Evolutionary conservation across 345 rosid species (phyloP), one percentile per base, ranked within the genome.

Genomic region (Chamaenerion angustifolium): DNA sequence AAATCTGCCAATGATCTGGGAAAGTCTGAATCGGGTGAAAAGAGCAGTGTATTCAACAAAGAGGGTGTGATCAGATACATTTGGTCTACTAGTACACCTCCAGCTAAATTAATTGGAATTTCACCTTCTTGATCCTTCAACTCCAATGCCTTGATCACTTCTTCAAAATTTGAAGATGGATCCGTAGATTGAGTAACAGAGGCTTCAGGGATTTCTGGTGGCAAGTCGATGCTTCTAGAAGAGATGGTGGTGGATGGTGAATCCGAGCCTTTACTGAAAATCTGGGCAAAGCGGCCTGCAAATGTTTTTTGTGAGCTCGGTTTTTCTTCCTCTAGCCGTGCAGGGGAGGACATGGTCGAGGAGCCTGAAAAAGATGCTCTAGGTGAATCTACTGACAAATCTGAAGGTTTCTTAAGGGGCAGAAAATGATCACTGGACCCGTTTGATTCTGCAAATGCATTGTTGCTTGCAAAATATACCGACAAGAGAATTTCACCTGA

Each of bases 71-170:
- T 75, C 67, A 72, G 55, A 65, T 76, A 86, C 21, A 72, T 56
- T 59, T 86, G 89, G 19, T 90, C 96, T 4, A 86, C 55, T 61
- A 90, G 76, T 43, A 86, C 69, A 58, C 96, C 98, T 46, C 98
- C 98, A 1, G 95, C 64, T 64, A 90, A 72, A 72, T 72, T 73
- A 60, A 75, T 52, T 7, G 95, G 98, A 54, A 56, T 40, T 64
- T 86, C 98, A 58, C 49, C 64, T 49, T 65, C 89, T 54, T 63
- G 74, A 68, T 81, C 94, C 59, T 64, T 79, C 2, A 83, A 68
- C 71, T 76, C 83, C 82, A 81, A 59, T 4, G 51, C 58, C 65
- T 72, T 82, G 66, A 86, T 64, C 2, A 66, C 49, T 61, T 86
- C 87, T 64, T 72, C 82, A 60, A 86, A 90, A 43, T 77, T 71